Base-by-base conservation (phyloP, 2,329 filamentous ascomycete species). In the Byssoonygena ceratinophila region DNA sequence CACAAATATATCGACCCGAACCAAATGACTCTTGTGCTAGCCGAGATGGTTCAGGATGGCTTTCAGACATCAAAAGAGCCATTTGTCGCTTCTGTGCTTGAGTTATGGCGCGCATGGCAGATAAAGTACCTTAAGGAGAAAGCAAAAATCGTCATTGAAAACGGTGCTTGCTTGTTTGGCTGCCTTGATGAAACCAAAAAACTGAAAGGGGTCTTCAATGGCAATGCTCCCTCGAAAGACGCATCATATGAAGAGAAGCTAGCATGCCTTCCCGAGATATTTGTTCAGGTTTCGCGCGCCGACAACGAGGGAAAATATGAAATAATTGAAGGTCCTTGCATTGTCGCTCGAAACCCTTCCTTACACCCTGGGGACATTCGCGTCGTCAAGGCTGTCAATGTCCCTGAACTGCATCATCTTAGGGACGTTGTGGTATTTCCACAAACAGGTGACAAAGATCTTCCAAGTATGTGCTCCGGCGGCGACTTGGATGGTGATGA, bases 401-500 rank as follows among this genome's bases (percentile, higher is more conserved):
- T 82, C 1, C 79, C 82, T 0, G 72, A 73, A n/a, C 72, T 98
- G 2, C 79, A 76, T 43, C 87, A 96, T 61, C 74, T 96, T 3
- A 83, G 79, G 53, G 83, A 97, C 63, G 86, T 94, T 0, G 83
- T 97, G 1, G 89, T 97, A 0, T 84, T 98, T 46, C 87, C 92
- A 0, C 81, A 86, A 32, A 83, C 74, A 0, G 91, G 91, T 0
- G 88, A 96, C 62, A 77, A 85, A 14, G 88, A 94, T 57, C 71
- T 98, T 20, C 82, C 90, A 0, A 89, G 85, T 61, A 97, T 97
- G 91, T 89, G 92, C 58, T 95, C 92, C 3, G 92, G 92, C 1
- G 92, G 92, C 0, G 92, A 98, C 63, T 76, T 98, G 0, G 92
- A 98, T 63, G 92, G 92, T 0, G 92, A 98, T 61, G 92, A 98